Evolutionary conservation across 345 rosid genomes (phyloP), one percentile per base, ranked within the genome.

Genomic region (Rubroshorea leprosula): DNA sequence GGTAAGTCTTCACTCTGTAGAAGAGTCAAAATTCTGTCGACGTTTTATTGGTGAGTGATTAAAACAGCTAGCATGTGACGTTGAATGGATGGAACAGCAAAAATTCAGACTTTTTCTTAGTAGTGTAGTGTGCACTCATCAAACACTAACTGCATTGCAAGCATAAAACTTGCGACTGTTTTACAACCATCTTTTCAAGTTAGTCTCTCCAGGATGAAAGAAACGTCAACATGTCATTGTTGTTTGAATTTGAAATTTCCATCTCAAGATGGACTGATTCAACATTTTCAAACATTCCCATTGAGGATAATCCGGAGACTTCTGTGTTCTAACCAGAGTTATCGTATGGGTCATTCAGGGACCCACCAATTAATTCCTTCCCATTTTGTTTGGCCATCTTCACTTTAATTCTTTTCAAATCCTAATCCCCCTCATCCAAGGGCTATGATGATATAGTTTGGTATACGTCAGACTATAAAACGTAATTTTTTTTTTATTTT

Each of bases 111-210:
- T 74, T 69, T 45, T 69, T 35, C 12, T 13, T 6, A 1, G n/a
- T n/a, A n/a, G n/a, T n/a, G n/a, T 8, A 5, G 56, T 50, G 62
- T 69, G 49, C 62, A 69, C 66, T 61, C 68, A 53, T 65, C 22
- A 16, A 66, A 74, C 39, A 9, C 47, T 45, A 41, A 0, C 54
- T 23, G 21, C 61, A 57, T 57, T 50, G 23, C 43, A 23, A 58
- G 52, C 19, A 39, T 5, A 21, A 4, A 14, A 23, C 29, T 18
- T 18, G 31, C 4, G 8, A 0, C 2, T 25, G 17, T 20, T 49
- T 31, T 31, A 24, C 47, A 49, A 21, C 26, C 55, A 60, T 2
- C 17, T 43, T 57, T 29, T 43, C 6, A 27, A 23, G 16, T 12
- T 43, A 57, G 50, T 41, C 31, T n/a, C 19, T 53, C 45, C 9